These are phyloP conservation scores for Acanthamoeba culbertsoni DNA, from an alignment of 208 protist genomes.

Conservation along the genomic window DNA sequence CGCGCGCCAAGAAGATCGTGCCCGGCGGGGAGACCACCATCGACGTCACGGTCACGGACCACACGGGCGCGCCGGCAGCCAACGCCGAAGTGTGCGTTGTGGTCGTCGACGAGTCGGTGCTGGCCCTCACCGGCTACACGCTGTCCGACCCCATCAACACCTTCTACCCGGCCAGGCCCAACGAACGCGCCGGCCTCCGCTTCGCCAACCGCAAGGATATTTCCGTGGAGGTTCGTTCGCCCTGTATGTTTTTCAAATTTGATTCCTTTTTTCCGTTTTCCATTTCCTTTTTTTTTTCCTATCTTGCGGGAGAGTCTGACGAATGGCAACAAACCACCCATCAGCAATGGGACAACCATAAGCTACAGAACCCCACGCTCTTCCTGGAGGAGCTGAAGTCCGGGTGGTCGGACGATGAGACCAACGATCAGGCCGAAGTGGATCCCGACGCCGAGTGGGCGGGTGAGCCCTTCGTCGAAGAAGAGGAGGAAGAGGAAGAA, in stretches of 20 bases:
- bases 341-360: slow-evolving; percentile 49
- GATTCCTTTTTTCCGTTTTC: not conserved
- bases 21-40: slow-evolving; percentile 35
- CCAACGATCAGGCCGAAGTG: not conserved
- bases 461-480: slow-evolving; percentile 3
- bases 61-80: not conserved
- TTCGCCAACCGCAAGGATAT: slow-evolving; percentile 49
- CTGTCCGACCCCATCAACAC: slow-evolving; percentile 36
- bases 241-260: not conserved
- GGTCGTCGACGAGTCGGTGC: slow-evolving; percentile 49
- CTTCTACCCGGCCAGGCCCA: slow-evolving; percentile 25
- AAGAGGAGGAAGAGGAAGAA: slow-evolving; percentile 10
- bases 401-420: slow-evolving; percentile 48
- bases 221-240: slow-evolving; percentile 8
- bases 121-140: slow-evolving; percentile 22
- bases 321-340: too few species aligned
- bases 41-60: slow-evolving; percentile 10
- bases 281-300: too few species aligned
- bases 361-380: not conserved
- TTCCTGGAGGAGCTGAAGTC: slow-evolving; percentile 16
- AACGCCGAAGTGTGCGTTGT: slow-evolving; percentile 8
- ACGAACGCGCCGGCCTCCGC: not conserved
- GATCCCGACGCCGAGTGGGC: not conserved
- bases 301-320: too few species aligned
- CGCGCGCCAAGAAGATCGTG: slow-evolving; percentile 37